These are phyloP conservation scores for Colletotrichum cuscutae DNA, from an alignment of 2,329 filamentous ascomycete genomes.

Conservation along the genomic window DNA sequence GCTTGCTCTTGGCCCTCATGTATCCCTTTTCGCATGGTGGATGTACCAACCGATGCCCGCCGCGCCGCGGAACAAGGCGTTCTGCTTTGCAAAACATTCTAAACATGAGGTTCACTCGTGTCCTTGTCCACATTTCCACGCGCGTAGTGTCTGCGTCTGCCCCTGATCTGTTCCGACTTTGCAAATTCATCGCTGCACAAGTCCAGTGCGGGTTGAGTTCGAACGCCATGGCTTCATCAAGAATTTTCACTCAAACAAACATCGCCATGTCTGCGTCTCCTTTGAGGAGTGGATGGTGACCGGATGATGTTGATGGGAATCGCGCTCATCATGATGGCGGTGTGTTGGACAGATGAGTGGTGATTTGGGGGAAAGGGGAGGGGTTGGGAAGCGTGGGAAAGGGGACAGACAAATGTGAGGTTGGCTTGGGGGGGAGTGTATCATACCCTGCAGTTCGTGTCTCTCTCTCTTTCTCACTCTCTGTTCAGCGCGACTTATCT, in stretches of 20 bases:
- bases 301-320: constrained; percentile 9
- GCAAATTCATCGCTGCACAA: constrained; percentile 35
- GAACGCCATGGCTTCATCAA: constrained; percentile 30
- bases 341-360: background rate
- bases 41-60: constrained; percentile 17
- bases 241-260: constrained; percentile 35
- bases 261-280: constrained; percentile 28
- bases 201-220: constrained; percentile 29
- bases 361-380: background rate
- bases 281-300: constrained; percentile 7
- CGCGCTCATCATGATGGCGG: constrained; percentile 1
- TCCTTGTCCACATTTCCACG: constrained; percentile 35
- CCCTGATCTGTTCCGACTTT: constrained; percentile 31
- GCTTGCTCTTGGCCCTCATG: constrained; percentile 15
- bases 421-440: constrained; percentile 31
- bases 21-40: background rate
- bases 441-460: constrained; percentile 34
- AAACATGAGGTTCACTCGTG: constrained; percentile 35
- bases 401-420: constrained; percentile 14
- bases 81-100: constrained; percentile 34
- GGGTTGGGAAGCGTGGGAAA: background rate
- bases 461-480: background rate
- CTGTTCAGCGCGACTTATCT: constrained; percentile 16
- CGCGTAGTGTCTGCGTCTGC: constrained; percentile 22
- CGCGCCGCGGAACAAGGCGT: constrained; percentile 31